Base-by-base conservation (phyloP, 257 asterid species). In the Nicotiana benthamiana region DNA sequence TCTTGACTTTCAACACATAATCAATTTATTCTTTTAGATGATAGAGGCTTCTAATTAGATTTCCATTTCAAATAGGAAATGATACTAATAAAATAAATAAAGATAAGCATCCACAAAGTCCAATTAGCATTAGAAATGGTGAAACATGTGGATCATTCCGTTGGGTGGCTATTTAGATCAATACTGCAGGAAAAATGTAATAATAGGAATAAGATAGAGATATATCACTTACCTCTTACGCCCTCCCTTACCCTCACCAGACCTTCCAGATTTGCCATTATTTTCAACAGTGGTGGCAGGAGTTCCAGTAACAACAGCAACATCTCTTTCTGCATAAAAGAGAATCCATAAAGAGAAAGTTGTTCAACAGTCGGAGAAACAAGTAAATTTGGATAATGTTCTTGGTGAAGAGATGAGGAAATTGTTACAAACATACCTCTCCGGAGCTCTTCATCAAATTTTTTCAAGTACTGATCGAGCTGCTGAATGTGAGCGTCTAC, bases 401-500 rank as follows among this genome's bases (percentile, higher is more conserved):
- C 40, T 72, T 24, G 40, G 61, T 46, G 36, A 48, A 48, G 24
- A 46, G 40, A 72, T 72, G 61, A 46, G 43, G 61, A 61, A 79
- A 54, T 26, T 27, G 52, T 77, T 64, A 72, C 75, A 81, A 54
- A 82, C 80, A 75, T 88, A 94, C 95, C 97, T 8, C 92, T 92
- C n/a, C 93, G 89, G 72, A 90, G 93, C 85, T 92, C 97, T 86
- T 96, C 98, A 80, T 94, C 98, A 66, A 90, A 86, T 86, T 90
- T 96, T 89, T 89, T 94, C 87, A 96, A 72, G 82, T 91, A 92
- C 82, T 90, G 98, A 87, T 96, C 99, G 59, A 96, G 97, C 87
- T 94, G 99, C 83, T 94, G 99, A 84, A 96, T 89, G 82, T 93
- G 97, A 77, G 96, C 81, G 85, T 95, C 99, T 24, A 93, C 97